Evolutionary conservation across 495 filamentous ascomycete species (phyloP), one percentile per base, ranked within the genome.

Genomic region (Aspergillus heteromorphus): DNA sequence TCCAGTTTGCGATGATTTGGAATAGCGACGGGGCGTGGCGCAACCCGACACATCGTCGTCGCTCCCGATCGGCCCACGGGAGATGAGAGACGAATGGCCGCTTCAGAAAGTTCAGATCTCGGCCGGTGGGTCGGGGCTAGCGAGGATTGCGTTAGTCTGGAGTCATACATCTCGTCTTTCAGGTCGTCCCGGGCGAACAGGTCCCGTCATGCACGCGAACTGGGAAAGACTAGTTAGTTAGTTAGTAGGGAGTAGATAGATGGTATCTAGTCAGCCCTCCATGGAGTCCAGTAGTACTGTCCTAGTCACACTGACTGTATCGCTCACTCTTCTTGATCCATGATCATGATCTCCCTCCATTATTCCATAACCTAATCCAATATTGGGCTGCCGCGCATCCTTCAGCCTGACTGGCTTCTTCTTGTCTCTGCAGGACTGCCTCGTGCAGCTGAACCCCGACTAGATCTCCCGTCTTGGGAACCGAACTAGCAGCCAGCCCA

Each of bases 1-100:
- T 63, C 63, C 60, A 63, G 25, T 63, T 63, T 61, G 53, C 20
- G 53, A 49, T 59, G 58, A 59, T 61, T 63, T 60, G 58, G 56
- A 59, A 66, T 66, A 13, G 5, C n/a, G 11, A 13, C 34, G n/a
- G 34, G 11, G 34, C n/a, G 34, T 13, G 11, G 34, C 34, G 6
- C 34, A 14, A n/a, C 34, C 34, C 11, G 13, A 54, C 23, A 65
- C 54, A 60, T 62, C 58, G 51, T 48, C 52, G 53, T 40, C 59
- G 59, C 61, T 65, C 62, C 45, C 51, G 27, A 17, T 50, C 50
- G 48, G 27, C 57, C 53, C 54, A 56, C 48, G 38, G 14, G 36
- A 21, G 53, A 61, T 54, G 34, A 49, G 18, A 7, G 51, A 45
- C 51, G 54, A 57, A 56, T 61, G 47, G 51, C 42, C 51, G 36